These are phyloP conservation scores for Verticillium albo-atrum DNA, from an alignment of 2,329 filamentous ascomycete genomes.

Conservation along the genomic window DNA sequence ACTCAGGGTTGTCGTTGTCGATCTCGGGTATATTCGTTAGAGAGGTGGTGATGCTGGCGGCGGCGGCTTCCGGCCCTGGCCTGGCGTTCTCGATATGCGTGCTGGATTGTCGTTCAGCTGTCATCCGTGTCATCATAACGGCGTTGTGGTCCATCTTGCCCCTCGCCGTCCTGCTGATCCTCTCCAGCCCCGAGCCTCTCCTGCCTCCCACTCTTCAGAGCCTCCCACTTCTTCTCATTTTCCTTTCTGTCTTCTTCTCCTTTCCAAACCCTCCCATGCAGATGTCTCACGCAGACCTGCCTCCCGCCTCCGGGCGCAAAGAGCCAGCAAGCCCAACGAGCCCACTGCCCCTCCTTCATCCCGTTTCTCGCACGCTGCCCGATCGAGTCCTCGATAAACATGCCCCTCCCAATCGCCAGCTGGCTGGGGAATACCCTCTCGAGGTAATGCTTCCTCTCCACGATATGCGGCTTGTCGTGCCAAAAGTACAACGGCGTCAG, in stretches of 20 bases:
- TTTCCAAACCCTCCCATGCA: slow-evolving; percentile 47
- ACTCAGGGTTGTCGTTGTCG: neutral
- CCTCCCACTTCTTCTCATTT: neutral
- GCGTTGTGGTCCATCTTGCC: neutral
- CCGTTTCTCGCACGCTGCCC: slow-evolving; percentile 50
- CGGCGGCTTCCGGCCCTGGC: too few species aligned
- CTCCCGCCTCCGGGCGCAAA: slow-evolving; percentile 46
- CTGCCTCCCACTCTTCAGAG: neutral
- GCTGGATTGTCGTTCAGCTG: too few species aligned
- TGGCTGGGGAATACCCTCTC: slow-evolving; percentile 43
- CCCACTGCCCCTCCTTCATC: slow-evolving; percentile 50
- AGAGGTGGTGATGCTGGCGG: too few species aligned
- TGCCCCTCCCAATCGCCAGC: slow-evolving; percentile 44
- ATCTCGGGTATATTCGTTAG: neutral
- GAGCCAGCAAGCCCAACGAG: slow-evolving; percentile 51
- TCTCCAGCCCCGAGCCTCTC: neutral
- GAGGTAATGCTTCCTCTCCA: slow-evolving; percentile 44
- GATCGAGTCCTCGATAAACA: slow-evolving; percentile 53
- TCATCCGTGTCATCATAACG: neutral
- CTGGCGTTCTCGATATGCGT: too few species aligned
- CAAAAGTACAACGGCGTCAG: slow-evolving; percentile 55
- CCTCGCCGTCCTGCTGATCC: neutral
- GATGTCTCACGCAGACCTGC: slow-evolving; percentile 41
- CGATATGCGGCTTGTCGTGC: slow-evolving; percentile 55
- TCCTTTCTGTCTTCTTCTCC: slow-evolving; percentile 26